Evolutionary conservation across 352 stramenopile species (phyloP).

Genomic region (Pythium pectinolyticum): DNA sequence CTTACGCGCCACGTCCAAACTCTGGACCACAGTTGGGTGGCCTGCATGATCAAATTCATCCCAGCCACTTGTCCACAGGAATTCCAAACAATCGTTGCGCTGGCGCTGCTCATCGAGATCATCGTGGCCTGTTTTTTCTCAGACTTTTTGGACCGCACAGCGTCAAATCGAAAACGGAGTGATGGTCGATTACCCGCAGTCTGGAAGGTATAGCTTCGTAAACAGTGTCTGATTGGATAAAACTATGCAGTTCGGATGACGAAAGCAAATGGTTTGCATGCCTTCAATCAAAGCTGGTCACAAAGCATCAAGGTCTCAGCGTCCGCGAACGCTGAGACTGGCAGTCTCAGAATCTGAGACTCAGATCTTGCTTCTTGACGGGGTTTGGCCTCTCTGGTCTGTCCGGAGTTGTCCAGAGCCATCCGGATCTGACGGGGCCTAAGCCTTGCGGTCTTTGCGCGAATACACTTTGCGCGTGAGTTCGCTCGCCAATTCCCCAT

Average conservation of each 20-base stretch:
- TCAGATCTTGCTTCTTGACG: too few relatives aligned
- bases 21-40: too few relatives aligned
- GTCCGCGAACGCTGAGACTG: not conserved
- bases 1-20: too few relatives aligned
- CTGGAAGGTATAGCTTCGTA: not conserved
- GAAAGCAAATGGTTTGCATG: not conserved
- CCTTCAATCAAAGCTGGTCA: not conserved
- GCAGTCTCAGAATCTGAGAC: not conserved
- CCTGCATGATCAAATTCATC: too few relatives aligned
- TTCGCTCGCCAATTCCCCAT: too few relatives aligned
- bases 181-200: not conserved
- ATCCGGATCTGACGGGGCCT: too few relatives aligned
- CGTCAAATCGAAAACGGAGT: slow-evolving; percentile 6
- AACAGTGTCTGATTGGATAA: slow-evolving; percentile 11
- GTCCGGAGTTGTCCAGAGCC: too few relatives aligned
- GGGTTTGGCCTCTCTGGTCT: too few relatives aligned
- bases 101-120: slow-evolving; percentile 8
- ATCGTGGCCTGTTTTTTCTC: not conserved
- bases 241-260: slow-evolving; percentile 3
- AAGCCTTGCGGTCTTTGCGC: too few relatives aligned
- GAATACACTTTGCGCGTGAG: too few relatives aligned
- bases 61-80: too few relatives aligned
- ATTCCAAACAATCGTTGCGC: slow-evolving; percentile 19
- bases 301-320: too few relatives aligned
- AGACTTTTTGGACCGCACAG: slow-evolving; percentile 3